A percentile compares a stretch with the other conserved stretches of the same genome.
Evolutionary conservation across 1,139 yeast species (phyloP).

Genomic region (Sugiyamaella grinbergsii): DNA sequence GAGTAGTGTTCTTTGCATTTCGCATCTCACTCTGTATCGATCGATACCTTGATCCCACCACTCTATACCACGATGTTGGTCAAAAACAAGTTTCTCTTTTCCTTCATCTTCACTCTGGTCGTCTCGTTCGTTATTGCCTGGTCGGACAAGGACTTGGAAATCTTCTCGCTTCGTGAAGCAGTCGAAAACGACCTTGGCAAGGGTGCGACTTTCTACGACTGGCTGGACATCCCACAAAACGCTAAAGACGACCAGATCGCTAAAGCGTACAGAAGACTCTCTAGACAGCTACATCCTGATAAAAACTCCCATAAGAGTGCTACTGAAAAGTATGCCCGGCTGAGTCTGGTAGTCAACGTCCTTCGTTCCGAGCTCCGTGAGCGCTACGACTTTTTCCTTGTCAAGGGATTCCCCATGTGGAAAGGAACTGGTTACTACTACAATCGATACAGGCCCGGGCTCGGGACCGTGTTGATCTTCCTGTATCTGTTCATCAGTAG

Average conservation of each 20-base stretch:
- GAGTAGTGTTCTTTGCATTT: neutral
- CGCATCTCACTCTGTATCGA: neutral
- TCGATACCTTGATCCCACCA: neutral
- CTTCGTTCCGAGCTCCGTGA: slow-evolving; percentile 62
- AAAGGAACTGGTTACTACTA: slow-evolving; percentile 48
- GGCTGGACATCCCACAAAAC: slow-evolving; percentile 40
- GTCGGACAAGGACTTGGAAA: slow-evolving; percentile 72
- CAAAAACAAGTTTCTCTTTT: neutral
- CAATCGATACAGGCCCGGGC: slow-evolving; percentile 52
- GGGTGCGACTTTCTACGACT: slow-evolving; percentile 63
- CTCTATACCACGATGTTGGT: neutral
- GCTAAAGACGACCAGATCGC: slow-evolving; percentile 64
- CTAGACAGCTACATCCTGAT: slow-evolving; percentile 67
- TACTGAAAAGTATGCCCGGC: slow-evolving; percentile 64
- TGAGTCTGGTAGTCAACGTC: slow-evolving; percentile 74
- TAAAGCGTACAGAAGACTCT: slow-evolving; percentile 70
- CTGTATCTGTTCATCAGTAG: slow-evolving; percentile 53
- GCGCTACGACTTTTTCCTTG: slow-evolving; percentile 81
- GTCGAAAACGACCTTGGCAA: slow-evolving; percentile 64
- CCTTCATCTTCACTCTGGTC: neutral
- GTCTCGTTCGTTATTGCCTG: slow-evolving; percentile 37
- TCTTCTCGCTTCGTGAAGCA: slow-evolving; percentile 72
- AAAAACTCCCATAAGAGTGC: slow-evolving; percentile 48
- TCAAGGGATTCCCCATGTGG: slow-evolving; percentile 86
- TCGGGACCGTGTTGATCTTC: slow-evolving; percentile 54